Percentiles rank a stretch among this genome's conserved stretches.
Evolutionary conservation across 2,329 filamentous ascomycete genomes (phyloP).

Genomic region (Penicillium nordicum): DNA sequence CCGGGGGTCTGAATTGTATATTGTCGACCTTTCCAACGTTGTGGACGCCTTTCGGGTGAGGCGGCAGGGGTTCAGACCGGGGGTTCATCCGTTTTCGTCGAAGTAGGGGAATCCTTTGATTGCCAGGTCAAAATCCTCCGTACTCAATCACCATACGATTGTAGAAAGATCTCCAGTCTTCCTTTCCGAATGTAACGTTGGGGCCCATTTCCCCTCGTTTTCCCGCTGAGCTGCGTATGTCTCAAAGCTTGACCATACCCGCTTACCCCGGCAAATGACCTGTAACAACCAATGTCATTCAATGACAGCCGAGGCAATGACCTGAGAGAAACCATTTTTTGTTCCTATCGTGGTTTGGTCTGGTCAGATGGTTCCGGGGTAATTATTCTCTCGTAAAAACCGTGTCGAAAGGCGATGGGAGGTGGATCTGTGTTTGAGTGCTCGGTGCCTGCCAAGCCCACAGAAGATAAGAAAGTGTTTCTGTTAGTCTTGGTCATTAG

Average conservation of each 20-base stretch:
- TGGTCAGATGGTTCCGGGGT: conserved; percentile 16
- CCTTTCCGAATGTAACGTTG: conserved; percentile 15
- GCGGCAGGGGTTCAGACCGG: background rate
- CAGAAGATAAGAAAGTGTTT: conserved; percentile 14
- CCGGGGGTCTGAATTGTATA: background rate
- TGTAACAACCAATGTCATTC: conserved; percentile 4
- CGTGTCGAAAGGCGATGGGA: background rate
- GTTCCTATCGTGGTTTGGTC: background rate
- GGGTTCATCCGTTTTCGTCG: background rate
- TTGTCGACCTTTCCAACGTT: background rate
- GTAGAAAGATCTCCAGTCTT: background rate
- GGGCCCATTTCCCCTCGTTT: conserved; percentile 12
- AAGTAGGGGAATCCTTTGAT: background rate
- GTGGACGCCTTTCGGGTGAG: background rate
- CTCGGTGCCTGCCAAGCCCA: conserved; percentile 5
- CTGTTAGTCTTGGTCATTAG: conserved; percentile 9
- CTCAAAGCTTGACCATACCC: background rate
- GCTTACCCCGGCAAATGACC: conserved; percentile 12
- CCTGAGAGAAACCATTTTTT: background rate
- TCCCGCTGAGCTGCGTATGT: conserved; percentile 3
- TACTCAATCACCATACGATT: background rate
- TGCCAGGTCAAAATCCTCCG: background rate
- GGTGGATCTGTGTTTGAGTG: conserved; percentile 16
- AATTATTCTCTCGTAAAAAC: conserved; percentile 23
- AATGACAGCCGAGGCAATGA: background rate